Base-by-base conservation (phyloP, 176 grass and related monocot species). In the Canna indica region DNA sequence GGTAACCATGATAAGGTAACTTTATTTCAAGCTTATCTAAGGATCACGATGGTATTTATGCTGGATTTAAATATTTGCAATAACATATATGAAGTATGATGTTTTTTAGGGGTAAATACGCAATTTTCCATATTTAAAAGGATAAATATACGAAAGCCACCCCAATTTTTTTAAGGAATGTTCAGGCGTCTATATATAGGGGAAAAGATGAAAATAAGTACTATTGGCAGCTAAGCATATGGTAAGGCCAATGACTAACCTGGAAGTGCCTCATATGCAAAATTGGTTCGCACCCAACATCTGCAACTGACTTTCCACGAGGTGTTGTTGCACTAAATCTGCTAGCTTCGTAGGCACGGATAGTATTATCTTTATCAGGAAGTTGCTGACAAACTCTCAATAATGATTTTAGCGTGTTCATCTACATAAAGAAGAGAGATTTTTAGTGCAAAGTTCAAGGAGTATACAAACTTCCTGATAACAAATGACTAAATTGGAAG, bases 191-290 rank as follows among this genome's bases (percentile, higher is more conserved):
- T 2, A 14, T 2, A 62, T 13, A 31, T 28, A 3, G 27, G 8
- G 15, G 1, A 62, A 61, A 28, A 27, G 22, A 62, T 12, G 25
- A 12, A 33, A 34, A 10, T 16, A 16, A 33, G 17, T 31, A 29
- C 12, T 64, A 2, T 24, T 10, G 4, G 0, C 16, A 64, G 35
- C 56, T 32, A 68, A 69, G 52, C 67, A 71, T 52, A 77, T 60
- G 29, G 31, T 69, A 45, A 82, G 70, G 29, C 69, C 25, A 56
- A 63, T 16, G n/a, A 71, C 75, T 59, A 33, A 96, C 93, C 93
- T 96, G 93, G 81, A 97, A 97, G 69, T 90, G 79, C 59, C 93
- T 84, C 93, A 97, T 97, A 75, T 97, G 88, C 74, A 97, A 83
- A 85, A 97, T 90, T 76, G 93, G 93, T 76, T 97, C 84, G 72